Evolutionary conservation across 176 grass and related monocot species (phyloP).

Genomic region (Oryza meridionalis): DNA sequence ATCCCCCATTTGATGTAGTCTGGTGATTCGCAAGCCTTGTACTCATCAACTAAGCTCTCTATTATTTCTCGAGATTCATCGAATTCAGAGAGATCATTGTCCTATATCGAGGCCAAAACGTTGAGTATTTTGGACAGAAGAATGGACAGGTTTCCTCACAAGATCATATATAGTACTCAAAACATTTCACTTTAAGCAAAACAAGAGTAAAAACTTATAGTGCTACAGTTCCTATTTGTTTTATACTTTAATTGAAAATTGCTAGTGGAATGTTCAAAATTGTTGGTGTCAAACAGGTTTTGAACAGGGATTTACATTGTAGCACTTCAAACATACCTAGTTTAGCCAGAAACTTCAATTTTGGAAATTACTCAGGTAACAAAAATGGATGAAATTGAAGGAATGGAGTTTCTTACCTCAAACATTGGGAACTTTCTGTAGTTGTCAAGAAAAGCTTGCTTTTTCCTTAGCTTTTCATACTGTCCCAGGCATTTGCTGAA

Average conservation of each 20-base stretch:
- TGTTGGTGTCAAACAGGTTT: not conserved
- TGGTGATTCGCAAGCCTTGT: constrained; percentile 97
- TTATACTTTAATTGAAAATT: not conserved
- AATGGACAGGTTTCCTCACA: not conserved
- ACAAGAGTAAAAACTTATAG: not conserved
- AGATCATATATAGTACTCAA: not conserved
- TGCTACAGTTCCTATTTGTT: not conserved
- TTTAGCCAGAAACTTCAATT: not conserved
- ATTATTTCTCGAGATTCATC: constrained; percentile 98
- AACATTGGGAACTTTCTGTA: constrained; percentile 97
- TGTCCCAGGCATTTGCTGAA: constrained; percentile 90
- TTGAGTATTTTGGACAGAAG: constrained; percentile 2
- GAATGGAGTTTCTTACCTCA: constrained; percentile 52
- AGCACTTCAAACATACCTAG: not conserved
- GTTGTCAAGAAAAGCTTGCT: constrained; percentile 97
- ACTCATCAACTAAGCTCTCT: constrained; percentile 94
- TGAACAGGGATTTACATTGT: constrained; percentile 8
- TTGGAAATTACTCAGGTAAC: not conserved
- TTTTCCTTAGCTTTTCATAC: constrained; percentile 94
- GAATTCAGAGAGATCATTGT: constrained; percentile 97
- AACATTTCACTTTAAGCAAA: constrained; percentile 26
- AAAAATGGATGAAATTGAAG: not conserved
- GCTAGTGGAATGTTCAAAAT: not conserved
- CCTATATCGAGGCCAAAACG: constrained; percentile 39
- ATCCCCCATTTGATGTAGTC: constrained; percentile 99